These are phyloP conservation scores for Monilinia fructigena DNA, from an alignment of 2,329 filamentous ascomycete genomes.

Conservation along the genomic window DNA sequence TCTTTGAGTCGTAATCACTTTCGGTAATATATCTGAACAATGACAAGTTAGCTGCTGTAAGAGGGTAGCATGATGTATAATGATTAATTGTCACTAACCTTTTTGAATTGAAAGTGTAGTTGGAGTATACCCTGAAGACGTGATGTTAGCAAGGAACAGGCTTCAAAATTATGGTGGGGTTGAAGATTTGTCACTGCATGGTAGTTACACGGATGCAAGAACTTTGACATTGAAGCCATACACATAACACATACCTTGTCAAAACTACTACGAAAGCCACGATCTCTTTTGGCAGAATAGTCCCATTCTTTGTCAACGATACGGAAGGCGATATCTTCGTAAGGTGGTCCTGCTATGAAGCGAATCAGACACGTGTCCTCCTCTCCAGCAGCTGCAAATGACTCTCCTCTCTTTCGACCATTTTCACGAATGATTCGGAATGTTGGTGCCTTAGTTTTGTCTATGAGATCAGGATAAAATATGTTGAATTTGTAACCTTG, in stretches of 20 bases:
- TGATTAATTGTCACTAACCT: conserved; percentile 55
- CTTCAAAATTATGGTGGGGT: conserved; percentile 8
- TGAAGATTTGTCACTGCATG: conserved; percentile 16
- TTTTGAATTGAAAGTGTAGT: conserved; percentile 98
- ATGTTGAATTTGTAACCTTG: conserved; percentile 99
- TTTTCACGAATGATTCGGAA: conserved; percentile 95
- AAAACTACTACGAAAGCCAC: conserved; percentile 94
- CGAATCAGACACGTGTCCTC: conserved; percentile 96
- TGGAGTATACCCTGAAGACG: conserved; percentile 78
- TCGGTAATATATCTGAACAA: conserved; percentile 53
- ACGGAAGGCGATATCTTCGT: conserved; percentile 94
- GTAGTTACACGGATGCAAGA: conserved; percentile 5
- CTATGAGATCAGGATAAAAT: conserved; percentile 95
- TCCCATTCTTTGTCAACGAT: conserved; percentile 99
- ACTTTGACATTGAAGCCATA: conserved; percentile 7
- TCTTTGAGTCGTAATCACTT: conserved; percentile 42
- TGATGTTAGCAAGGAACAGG: conserved; percentile 37
- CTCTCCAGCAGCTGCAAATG: conserved; percentile 88
- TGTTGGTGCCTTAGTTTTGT: conserved; percentile 90
- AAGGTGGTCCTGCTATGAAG: conserved; percentile 92
- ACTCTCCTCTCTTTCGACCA: conserved; percentile 84
- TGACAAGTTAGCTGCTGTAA: conserved; percentile 31
- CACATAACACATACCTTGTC: conserved; percentile 73
- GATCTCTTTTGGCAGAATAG: conserved; percentile 91
- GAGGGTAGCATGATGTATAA: conserved; percentile 12